These are phyloP conservation scores for Mediolabrus comicus DNA, from an alignment of 108 stramenopile genomes.

Conservation along the genomic window DNA sequence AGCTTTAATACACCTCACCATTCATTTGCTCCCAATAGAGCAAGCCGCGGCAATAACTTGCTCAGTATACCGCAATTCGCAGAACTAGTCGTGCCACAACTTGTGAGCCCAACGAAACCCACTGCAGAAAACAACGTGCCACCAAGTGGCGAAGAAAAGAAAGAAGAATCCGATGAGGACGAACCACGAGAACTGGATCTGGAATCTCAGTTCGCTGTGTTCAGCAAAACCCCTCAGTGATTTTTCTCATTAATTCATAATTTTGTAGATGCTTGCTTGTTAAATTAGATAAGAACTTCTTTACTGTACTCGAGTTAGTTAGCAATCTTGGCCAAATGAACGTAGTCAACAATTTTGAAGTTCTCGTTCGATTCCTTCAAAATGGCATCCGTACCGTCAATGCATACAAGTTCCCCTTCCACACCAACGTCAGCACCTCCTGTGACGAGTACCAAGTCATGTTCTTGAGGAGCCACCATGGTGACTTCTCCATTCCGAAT, in stretches of 20 bases:
- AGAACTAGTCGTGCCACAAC: background rate
- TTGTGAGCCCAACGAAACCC: background rate
- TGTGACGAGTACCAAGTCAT: conserved; percentile 88
- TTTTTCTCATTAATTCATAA: background rate
- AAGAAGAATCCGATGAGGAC: background rate
- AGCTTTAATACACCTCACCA: background rate
- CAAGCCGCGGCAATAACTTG: background rate
- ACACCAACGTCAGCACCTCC: conserved; percentile 88
- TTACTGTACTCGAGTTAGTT: background rate
- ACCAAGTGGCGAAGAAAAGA: background rate
- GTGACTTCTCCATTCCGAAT: conserved; percentile 67
- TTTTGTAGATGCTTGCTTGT: background rate
- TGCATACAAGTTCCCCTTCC: conserved; percentile 88
- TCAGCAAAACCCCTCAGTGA: background rate
- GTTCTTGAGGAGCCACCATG: conserved; percentile 77
- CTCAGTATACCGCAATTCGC: background rate
- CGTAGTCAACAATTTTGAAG: conserved; percentile 92
- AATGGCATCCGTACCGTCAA: conserved; percentile 92
- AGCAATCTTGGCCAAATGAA: conserved; percentile 80
- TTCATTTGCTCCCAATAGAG: background rate
- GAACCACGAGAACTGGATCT: background rate
- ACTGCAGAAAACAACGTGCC: too few species aligned
- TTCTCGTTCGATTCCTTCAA: conserved; percentile 88
- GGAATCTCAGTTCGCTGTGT: too few species aligned
- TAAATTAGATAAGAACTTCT: background rate